Conservation (phyloP, 2,329 filamentous ascomycete species). For the Botrytis galanthina region DNA sequence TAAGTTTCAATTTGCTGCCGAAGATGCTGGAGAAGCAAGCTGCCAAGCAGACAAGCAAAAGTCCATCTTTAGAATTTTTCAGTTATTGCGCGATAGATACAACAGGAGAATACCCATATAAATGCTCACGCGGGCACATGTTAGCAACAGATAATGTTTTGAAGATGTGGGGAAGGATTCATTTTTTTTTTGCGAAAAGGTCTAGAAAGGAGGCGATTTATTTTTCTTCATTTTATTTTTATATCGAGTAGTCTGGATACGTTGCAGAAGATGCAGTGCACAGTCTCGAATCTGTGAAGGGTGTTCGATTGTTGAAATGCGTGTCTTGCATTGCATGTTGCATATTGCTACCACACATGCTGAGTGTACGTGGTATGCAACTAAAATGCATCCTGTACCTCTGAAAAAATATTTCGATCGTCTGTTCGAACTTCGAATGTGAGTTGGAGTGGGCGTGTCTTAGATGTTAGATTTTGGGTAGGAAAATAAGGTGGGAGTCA, state of each 20-base stretch:
- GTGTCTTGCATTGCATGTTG: slow-evolving; percentile 2
- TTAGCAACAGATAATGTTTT: background rate
- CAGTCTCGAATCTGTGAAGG: slow-evolving; percentile 10
- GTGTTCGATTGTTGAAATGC: background rate
- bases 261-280: background rate
- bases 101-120: background rate
- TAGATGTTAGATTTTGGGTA: slow-evolving; percentile 7
- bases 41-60: background rate
- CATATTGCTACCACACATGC: background rate
- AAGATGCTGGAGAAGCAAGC: background rate
- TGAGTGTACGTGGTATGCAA: background rate
- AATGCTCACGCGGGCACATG: slow-evolving; percentile 12
- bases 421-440: background rate
- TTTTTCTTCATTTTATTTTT: background rate
- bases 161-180: background rate
- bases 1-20: background rate
- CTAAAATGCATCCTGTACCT: background rate
- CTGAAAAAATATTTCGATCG: background rate
- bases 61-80: background rate
- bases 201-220: slow-evolving; percentile 1
- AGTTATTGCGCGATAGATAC: background rate
- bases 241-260: background rate
- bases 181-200: background rate
- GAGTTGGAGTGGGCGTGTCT: background rate
- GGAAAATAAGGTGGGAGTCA: slow-evolving; percentile 13